Percentiles rank a stretch among this genome's conserved stretches.
These are phyloP conservation scores for Kodamaea fungicola DNA, from an alignment of 1,139 yeast genomes.

Conservation along the genomic window DNA sequence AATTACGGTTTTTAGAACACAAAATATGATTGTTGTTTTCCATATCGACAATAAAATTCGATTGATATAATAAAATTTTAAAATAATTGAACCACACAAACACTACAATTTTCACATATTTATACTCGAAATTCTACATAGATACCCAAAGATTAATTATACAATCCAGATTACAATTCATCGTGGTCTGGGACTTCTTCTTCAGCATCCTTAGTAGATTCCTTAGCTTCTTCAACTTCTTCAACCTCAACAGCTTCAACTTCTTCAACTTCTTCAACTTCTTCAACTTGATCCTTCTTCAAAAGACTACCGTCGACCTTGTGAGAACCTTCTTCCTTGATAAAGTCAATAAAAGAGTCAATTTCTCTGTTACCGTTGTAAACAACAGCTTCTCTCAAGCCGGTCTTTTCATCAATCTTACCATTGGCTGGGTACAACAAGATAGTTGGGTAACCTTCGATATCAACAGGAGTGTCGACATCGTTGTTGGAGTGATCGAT, in stretches of 20 bases:
- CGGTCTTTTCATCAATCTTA: conserved; percentile 55
- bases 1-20: too few species aligned
- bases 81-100: too few species aligned
- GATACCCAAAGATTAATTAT: conserved; percentile 2
- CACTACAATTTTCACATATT: neutral
- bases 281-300: conserved; percentile 22
- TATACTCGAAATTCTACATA: neutral
- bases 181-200: conserved; percentile 30
- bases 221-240: conserved; percentile 11
- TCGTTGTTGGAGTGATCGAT: conserved; percentile 90
- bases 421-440: conserved; percentile 88
- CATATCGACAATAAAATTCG: too few species aligned
- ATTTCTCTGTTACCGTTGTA: conserved; percentile 74
- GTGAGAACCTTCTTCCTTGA: conserved; percentile 61
- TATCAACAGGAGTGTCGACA: conserved; percentile 61
- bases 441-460: conserved; percentile 92
- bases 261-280: conserved; percentile 27
- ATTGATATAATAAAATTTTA: too few species aligned
- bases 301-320: conserved; percentile 50
- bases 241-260: conserved; percentile 17
- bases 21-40: too few species aligned
- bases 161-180: conserved; percentile 32
- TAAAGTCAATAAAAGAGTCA: conserved; percentile 66
- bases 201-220: conserved; percentile 35
- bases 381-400: conserved; percentile 59